Base-by-base conservation (phyloP, 2,329 filamentous ascomycete genomes). In the Arthroderma uncinatum region DNA sequence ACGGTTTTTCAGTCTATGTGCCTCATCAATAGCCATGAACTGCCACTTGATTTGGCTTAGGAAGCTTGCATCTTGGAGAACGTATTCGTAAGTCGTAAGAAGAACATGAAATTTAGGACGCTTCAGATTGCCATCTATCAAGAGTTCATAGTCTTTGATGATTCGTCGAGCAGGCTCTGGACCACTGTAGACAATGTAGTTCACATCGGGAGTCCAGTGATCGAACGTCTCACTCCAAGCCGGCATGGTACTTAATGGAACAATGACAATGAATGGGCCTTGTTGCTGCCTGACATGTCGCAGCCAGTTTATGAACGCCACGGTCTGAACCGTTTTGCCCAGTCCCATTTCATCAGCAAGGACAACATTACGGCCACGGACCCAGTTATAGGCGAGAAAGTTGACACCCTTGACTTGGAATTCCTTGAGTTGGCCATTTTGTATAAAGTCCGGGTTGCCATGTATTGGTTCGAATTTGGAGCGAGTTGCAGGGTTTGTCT, bases 161-260 rank as follows among this genome's bases (percentile, higher is more conserved):
- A 90, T 92, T 62, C 79, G 85, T 47, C 94, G 87, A 33, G 93
- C 86, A 34, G 86, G 82, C 69, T 93, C 87, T 56, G 90, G 92
- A 54, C 94, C 93, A 55, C 92, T 89, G 71, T 98, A 98, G 55
- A 96, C 89, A 58, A 98, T 88, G 71, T 96, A 97, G 71, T 98
- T 97, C 61, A 97, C 74, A 68, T 97, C 92, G 0, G 93, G 93
- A 2, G 93, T 85, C 93, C 93, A 98, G 62, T 87, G 79, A 71
- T 96, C 93, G 72, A 98, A 96, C 0, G 93, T 98, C 67, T 98
- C 93, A 48, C 89, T 93, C 93, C 93, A 98, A 1, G 93, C 90
- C 5, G 93, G 92, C 75, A 98, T 95, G 52, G 95, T 95, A 60
- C 92, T 97, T 23, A 98, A 79, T 28, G 93, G 93, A 6, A 95